Evolutionary conservation across 2,329 filamentous ascomycete genomes (phyloP).

Genomic region (Cladosporium sp.): DNA sequence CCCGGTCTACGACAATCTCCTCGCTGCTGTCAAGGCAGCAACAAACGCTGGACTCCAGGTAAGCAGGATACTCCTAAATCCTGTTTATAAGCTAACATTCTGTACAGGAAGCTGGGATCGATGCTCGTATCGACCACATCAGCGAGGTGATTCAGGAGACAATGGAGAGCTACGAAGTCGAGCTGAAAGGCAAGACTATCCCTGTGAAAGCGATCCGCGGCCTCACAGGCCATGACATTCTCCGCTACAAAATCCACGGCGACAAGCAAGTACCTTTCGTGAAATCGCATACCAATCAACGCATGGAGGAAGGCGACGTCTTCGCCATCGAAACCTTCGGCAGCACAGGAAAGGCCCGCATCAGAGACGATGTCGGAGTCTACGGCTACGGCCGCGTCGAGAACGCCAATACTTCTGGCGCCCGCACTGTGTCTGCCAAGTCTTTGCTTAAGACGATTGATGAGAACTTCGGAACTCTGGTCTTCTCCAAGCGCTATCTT

Average conservation of each 20-base stretch:
- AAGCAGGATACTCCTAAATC: slow-evolving; percentile 21
- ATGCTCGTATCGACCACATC: slow-evolving; percentile 82
- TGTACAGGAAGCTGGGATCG: slow-evolving; percentile 74
- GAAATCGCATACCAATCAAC: slow-evolving; percentile 72
- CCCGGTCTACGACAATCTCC: slow-evolving; percentile 62
- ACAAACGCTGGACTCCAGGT: slow-evolving; percentile 70
- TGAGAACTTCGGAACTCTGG: slow-evolving; percentile 92
- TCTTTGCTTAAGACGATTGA: slow-evolving; percentile 82
- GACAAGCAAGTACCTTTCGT: slow-evolving; percentile 92
- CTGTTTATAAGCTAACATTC: neutral
- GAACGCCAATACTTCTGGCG: slow-evolving; percentile 65
- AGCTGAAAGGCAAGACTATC: slow-evolving; percentile 71
- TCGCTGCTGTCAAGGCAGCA: slow-evolving; percentile 62
- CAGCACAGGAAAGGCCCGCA: slow-evolving; percentile 83
- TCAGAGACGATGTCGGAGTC: slow-evolving; percentile 80
- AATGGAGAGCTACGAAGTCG: slow-evolving; percentile 90
- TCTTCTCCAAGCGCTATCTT: slow-evolving; percentile 84
- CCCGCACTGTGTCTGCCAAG: slow-evolving; percentile 78
- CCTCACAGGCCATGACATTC: slow-evolving; percentile 84
- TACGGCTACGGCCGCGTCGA: slow-evolving; percentile 78
- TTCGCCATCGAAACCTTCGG: slow-evolving; percentile 97
- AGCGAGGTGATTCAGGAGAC: slow-evolving; percentile 79
- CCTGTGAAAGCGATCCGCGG: slow-evolving; percentile 83
- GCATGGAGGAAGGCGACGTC: slow-evolving; percentile 96
- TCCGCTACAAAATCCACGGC: slow-evolving; percentile 85